phyloP scores from a whole-genome alignment of 2,329 filamentous ascomycete genomes.

The Cordyceps militaris region DNA sequence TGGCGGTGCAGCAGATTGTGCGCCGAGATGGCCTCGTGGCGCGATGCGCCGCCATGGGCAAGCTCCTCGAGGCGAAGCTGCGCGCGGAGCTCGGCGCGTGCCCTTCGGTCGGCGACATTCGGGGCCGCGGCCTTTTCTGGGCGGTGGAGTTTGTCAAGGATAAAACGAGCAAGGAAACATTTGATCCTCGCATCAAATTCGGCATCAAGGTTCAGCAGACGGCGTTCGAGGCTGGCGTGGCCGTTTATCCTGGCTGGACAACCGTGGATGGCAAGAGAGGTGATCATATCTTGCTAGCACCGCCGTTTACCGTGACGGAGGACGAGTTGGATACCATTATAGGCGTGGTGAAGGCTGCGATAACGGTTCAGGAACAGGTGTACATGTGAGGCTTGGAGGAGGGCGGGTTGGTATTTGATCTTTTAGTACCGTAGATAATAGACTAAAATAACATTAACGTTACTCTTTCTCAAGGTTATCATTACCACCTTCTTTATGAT shows the following conservation, averaged over 20 bases:
- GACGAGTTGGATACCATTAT: slow-evolving; percentile 20
- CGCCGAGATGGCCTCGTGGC: slow-evolving; percentile 26
- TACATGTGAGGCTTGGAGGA: no score
- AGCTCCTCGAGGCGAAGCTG: slow-evolving; percentile 23
- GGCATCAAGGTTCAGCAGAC: slow-evolving; percentile 22
- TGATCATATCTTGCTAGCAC: slow-evolving; percentile 64
- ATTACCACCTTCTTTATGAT: no score
- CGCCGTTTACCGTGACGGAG: slow-evolving; percentile 56
- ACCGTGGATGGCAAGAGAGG: slow-evolving; percentile 53
- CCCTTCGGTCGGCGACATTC: slow-evolving; percentile 32
- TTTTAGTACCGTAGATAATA: no score
- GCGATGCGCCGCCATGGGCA: slow-evolving; percentile 26
- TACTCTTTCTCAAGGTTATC: no score
- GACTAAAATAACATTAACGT: no score
- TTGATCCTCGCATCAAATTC: slow-evolving; percentile 23
- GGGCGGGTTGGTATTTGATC: no score
- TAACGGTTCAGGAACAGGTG: not conserved
- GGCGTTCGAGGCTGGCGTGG: slow-evolving; percentile 27
- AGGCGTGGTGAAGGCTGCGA: not conserved
- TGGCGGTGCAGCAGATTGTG: slow-evolving; percentile 32
- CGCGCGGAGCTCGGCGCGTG: slow-evolving; percentile 21
- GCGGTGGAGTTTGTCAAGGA: slow-evolving; percentile 39
- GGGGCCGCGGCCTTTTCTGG: slow-evolving; percentile 40
- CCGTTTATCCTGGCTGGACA: slow-evolving; percentile 56
- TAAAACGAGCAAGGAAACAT: slow-evolving; percentile 28